These are phyloP conservation scores for Wickerhamomyces silvicola DNA, from an alignment of 805 yeast species.

Conservation along the genomic window DNA sequence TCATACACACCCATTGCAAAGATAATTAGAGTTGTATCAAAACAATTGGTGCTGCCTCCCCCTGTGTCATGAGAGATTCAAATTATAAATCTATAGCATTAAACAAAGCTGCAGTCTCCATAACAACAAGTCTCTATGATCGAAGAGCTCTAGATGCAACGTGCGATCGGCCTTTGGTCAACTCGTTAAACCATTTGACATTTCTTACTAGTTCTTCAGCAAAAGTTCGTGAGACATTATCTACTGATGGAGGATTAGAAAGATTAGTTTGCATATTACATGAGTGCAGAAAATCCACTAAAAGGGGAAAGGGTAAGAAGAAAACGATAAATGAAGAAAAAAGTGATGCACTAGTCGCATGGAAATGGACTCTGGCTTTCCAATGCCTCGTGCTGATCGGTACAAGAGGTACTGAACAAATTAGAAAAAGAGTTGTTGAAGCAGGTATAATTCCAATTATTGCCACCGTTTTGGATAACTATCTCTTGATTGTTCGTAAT, in stretches of 20 bases:
- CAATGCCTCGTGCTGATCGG: constrained; percentile 90
- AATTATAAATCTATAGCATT: constrained; percentile 72
- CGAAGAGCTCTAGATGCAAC: constrained; percentile 89
- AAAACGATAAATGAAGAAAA: constrained; percentile 27
- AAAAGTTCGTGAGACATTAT: constrained; percentile 83
- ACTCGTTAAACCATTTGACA: constrained; percentile 85
- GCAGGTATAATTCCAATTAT: constrained; percentile 90
- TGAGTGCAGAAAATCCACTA: constrained; percentile 45
- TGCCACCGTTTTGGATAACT: constrained; percentile 89
- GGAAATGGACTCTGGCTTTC: constrained; percentile 96
- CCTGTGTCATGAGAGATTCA: constrained; percentile 92
- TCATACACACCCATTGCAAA: too few species aligned
- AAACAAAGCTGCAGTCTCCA: constrained; percentile 88
- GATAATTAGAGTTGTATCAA: too few species aligned
- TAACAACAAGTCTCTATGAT: constrained; percentile 84
- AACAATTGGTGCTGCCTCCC: not conserved
- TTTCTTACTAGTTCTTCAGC: constrained; percentile 80
- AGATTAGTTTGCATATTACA: constrained; percentile 78
- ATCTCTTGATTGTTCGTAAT: constrained; percentile 37
- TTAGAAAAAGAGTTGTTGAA: constrained; percentile 78
- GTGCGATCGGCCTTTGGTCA: constrained; percentile 82
- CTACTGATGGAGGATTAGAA: constrained; percentile 88
- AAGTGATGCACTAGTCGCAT: constrained; percentile 56
- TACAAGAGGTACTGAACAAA: constrained; percentile 84
- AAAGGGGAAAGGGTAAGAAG: constrained; percentile 5